A percentile compares a stretch with the other conserved stretches of the same genome.
These are phyloP conservation scores for Gossypium mustelinum DNA, from an alignment of 345 rosid genomes.

Conservation along the genomic window DNA sequence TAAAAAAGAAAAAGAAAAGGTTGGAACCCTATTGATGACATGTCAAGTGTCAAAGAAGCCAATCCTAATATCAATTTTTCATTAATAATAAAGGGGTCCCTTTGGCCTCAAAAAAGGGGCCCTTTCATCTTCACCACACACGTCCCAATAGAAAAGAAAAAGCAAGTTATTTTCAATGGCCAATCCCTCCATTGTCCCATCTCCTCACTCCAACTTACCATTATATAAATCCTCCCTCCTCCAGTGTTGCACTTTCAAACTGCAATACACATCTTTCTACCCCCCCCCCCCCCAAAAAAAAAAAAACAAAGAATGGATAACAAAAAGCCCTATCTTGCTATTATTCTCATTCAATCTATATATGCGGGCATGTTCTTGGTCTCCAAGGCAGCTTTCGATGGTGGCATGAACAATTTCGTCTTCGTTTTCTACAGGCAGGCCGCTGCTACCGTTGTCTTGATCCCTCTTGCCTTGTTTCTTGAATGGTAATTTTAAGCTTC, in stretches of 20 bases:
- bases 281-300: background rate
- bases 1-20: too few relatives aligned
- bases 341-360: conserved; percentile 55
- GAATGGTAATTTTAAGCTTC: conserved; percentile 48
- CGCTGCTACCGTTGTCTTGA: conserved; percentile 60
- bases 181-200: conserved; percentile 1
- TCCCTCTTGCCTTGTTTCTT: conserved; percentile 60
- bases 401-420: conserved; percentile 81
- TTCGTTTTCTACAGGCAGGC: conserved; percentile 88
- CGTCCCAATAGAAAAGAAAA: conserved; percentile 16
- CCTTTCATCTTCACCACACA: conserved; percentile 23
- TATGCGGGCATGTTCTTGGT: conserved; percentile 86
- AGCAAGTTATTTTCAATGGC: background rate
- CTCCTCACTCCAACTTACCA: background rate
- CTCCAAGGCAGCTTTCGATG: conserved; percentile 83
- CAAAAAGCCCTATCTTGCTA: conserved; percentile 57
- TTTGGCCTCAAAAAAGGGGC: background rate
- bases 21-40: background rate
- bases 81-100: conserved; percentile 15
- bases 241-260: conserved; percentile 7
- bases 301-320: conserved; percentile 26
- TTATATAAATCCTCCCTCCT: conserved; percentile 1
- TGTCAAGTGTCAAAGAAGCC: background rate
- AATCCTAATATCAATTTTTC: background rate
- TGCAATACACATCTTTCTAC: background rate